Evolutionary conservation across 148 eudicot species (phyloP).

Genomic region (Cornus kousa): DNA sequence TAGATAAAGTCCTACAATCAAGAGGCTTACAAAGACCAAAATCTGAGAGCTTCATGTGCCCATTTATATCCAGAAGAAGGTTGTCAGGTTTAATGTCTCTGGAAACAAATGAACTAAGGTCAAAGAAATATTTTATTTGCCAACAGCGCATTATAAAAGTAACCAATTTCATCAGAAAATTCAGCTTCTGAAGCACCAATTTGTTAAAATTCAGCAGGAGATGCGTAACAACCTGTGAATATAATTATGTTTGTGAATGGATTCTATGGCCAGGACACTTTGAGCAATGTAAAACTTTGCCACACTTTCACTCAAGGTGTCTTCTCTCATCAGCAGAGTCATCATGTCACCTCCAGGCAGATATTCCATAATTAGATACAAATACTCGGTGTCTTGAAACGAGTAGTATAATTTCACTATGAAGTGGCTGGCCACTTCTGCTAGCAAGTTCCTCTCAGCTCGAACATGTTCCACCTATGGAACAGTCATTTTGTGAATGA

Average conservation of each 20-base stretch:
- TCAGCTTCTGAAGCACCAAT: neutral
- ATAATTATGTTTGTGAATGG: slow-evolving; percentile 92
- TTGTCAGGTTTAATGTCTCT: slow-evolving; percentile 98
- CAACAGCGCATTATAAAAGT: neutral
- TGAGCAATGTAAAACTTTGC: slow-evolving; percentile 94
- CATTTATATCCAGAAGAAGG: slow-evolving; percentile 89
- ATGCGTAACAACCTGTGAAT: slow-evolving; percentile 72
- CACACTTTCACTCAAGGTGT: slow-evolving; percentile 75
- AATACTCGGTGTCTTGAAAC: slow-evolving; percentile 88
- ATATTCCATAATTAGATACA: slow-evolving; percentile 92
- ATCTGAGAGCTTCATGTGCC: slow-evolving; percentile 98
- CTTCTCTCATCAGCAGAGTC: slow-evolving; percentile 95
- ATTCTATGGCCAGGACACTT: slow-evolving; percentile 91
- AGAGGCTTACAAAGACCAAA: slow-evolving; percentile 98
- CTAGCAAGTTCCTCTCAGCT: slow-evolving; percentile 92
- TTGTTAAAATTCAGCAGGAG: neutral
- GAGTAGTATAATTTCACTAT: slow-evolving; percentile 91
- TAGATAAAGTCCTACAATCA: slow-evolving; percentile 87
- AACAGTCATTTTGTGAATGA: slow-evolving; percentile 11
- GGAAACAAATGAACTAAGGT: slow-evolving; percentile 19
- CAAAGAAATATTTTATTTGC: slow-evolving; percentile 10
- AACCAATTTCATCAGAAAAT: neutral
- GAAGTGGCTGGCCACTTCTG: slow-evolving; percentile 96
- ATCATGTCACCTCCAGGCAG: slow-evolving; percentile 98
- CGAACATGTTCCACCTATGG: slow-evolving; percentile 90